These are phyloP conservation scores for Carallia brachiata DNA, from an alignment of 345 rosid species.

Conservation along the genomic window DNA sequence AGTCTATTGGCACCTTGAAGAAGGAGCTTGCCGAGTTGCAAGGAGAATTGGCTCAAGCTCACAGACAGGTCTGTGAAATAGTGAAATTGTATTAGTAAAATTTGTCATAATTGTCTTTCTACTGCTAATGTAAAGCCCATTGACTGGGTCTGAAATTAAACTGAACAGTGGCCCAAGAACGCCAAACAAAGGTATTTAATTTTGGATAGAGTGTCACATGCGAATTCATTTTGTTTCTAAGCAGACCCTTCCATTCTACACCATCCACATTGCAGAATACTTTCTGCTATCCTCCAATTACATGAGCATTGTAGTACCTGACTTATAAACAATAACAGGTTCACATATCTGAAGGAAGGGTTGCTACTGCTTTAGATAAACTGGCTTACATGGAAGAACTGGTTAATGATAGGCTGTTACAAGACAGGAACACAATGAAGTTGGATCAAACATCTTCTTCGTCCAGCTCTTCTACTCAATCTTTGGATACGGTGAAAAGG, in stretches of 20 bases:
- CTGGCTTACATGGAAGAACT: conserved; percentile 90
- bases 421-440: conserved; percentile 47
- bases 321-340: conserved; percentile 51
- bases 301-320: conserved; percentile 18
- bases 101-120: no score
- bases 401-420: conserved; percentile 78
- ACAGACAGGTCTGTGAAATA: conserved; percentile 58
- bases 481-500: conserved; percentile 36
- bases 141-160: no score
- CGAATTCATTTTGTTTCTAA: not conserved
- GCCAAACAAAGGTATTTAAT: no score
- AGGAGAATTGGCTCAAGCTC: conserved; percentile 78
- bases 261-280: not conserved
- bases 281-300: not conserved
- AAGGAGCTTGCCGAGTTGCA: conserved; percentile 91
- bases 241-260: conserved; percentile 1
- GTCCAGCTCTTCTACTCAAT: conserved; percentile 43
- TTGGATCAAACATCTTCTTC: conserved; percentile 43
- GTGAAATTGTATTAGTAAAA: no score
- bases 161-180: no score
- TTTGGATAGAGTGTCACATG: not conserved
- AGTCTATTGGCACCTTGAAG: conserved; percentile 86
- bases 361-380: conserved; percentile 82
- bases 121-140: no score
- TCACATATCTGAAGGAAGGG: conserved; percentile 96